Percentiles rank a stretch among this genome's conserved stretches.
Conservation (phyloP, 2,329 filamentous ascomycete genomes). For the Colletotrichum eleusines region DNA sequence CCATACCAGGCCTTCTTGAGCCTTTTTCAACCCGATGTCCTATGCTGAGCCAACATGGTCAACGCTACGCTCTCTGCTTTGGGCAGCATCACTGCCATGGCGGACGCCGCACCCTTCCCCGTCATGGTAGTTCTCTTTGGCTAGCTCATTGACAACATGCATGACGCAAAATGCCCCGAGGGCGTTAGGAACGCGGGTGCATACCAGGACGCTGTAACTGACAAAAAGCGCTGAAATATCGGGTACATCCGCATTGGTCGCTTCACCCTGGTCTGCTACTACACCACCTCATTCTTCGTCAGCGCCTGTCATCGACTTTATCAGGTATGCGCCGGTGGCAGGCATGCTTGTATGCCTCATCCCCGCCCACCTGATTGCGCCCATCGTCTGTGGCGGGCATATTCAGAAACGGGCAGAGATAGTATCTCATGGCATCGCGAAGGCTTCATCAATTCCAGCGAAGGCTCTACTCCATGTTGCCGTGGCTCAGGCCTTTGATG, state of each 20-base stretch:
- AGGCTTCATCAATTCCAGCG: slow-evolving; percentile 66
- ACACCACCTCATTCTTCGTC: slow-evolving; percentile 71
- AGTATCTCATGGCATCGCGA: slow-evolving; percentile 60
- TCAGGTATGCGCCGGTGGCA: slow-evolving; percentile 67
- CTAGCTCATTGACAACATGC: slow-evolving; percentile 66
- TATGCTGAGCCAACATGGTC: slow-evolving; percentile 39
- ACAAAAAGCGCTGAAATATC: slow-evolving; percentile 64
- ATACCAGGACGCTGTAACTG: slow-evolving; percentile 54
- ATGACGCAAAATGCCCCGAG: slow-evolving; percentile 59
- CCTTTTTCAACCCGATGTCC: slow-evolving; percentile 25
- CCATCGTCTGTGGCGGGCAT: slow-evolving; percentile 62
- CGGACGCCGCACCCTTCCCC: slow-evolving; percentile 66
- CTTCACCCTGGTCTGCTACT: slow-evolving; percentile 68
- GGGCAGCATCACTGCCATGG: slow-evolving; percentile 54
- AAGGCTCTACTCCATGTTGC: slow-evolving; percentile 66
- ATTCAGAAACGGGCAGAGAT: slow-evolving; percentile 59
- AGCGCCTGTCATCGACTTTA: slow-evolving; percentile 71
- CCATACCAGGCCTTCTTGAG: slow-evolving; percentile 25
- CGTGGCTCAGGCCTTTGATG: slow-evolving; percentile 68
- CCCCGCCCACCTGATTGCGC: slow-evolving; percentile 66
- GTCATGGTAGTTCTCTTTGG: slow-evolving; percentile 68
- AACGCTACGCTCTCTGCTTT: slow-evolving; percentile 40
- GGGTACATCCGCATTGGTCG: slow-evolving; percentile 71
- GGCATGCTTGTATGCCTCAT: slow-evolving; percentile 69
- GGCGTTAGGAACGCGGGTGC: slow-evolving; percentile 16